Evolutionary conservation across 805 yeast species (phyloP).

Genomic region (Barnettozyma vustinii): DNA sequence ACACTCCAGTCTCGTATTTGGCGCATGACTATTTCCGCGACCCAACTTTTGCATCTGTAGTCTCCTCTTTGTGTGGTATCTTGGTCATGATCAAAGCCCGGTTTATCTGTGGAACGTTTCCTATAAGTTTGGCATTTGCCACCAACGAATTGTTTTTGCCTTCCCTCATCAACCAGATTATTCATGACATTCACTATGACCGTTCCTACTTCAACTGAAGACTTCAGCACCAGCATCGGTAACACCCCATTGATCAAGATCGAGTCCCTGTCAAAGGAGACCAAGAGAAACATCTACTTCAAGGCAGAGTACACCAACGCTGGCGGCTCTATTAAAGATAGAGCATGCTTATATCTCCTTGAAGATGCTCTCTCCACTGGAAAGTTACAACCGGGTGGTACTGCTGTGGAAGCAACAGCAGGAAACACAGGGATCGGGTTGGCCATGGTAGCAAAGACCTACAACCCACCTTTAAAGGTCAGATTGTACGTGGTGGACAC

Average conservation of each 20-base stretch:
- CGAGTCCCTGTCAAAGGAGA: constrained; percentile 49
- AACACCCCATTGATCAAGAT: constrained; percentile 68
- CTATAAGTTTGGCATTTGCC: neutral
- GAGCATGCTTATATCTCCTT: constrained; percentile 70
- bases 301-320: constrained; percentile 72
- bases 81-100: neutral
- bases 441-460: constrained; percentile 52
- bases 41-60: too few relatives aligned
- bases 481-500: constrained; percentile 77
- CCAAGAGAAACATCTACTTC: constrained; percentile 70
- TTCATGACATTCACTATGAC: neutral
- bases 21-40: neutral
- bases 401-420: constrained; percentile 76
- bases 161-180: neutral
- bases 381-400: constrained; percentile 53
- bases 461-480: constrained; percentile 38
- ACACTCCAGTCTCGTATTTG: neutral
- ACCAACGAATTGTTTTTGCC: too few relatives aligned
- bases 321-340: constrained; percentile 80
- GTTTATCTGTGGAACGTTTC: neutral
- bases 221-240: constrained; percentile 38
- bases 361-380: constrained; percentile 52
- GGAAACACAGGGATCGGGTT: constrained; percentile 85
- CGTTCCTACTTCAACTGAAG: constrained; percentile 8
- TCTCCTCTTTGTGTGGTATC: neutral